phyloP scores from a whole-genome alignment of 2,329 filamentous ascomycete genomes.

The Calonectria henricotiae region DNA sequence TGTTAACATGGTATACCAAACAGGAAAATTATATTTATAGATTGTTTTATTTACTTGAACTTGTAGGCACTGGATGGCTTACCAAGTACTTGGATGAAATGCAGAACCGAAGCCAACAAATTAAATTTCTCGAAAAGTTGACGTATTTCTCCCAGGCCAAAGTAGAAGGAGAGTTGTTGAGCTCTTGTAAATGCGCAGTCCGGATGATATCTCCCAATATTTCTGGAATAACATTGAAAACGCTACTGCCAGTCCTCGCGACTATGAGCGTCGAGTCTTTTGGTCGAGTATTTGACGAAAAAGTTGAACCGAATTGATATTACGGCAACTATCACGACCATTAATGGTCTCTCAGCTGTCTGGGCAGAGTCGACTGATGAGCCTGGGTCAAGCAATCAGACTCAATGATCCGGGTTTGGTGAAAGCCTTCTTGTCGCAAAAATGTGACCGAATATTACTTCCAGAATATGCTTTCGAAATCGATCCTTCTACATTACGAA shows the following conservation, averaged over 20 bases:
- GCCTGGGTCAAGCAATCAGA: neutral
- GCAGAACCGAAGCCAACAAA: neutral
- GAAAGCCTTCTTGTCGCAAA: neutral
- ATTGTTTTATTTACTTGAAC: neutral
- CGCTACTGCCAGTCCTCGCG: neutral
- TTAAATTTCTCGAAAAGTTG: neutral
- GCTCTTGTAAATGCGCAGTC: neutral
- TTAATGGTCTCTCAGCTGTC: neutral
- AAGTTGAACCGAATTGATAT: neutral
- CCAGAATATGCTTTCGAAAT: neutral
- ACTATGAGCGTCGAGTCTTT: neutral
- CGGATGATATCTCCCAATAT: neutral
- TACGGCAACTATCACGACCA: neutral
- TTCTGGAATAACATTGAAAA: neutral
- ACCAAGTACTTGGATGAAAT: neutral
- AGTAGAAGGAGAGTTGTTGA: neutral
- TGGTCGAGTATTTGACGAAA: neutral
- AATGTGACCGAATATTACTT: neutral
- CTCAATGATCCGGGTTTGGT: neutral
- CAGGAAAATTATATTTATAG: neutral
- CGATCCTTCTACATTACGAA: neutral
- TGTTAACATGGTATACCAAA: neutral
- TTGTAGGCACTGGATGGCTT: neutral
- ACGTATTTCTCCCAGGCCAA: neutral
- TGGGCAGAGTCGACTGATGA: neutral